Evolutionary conservation across 1,139 yeast genomes (phyloP).

Genomic region (Dujonia santamariae): DNA sequence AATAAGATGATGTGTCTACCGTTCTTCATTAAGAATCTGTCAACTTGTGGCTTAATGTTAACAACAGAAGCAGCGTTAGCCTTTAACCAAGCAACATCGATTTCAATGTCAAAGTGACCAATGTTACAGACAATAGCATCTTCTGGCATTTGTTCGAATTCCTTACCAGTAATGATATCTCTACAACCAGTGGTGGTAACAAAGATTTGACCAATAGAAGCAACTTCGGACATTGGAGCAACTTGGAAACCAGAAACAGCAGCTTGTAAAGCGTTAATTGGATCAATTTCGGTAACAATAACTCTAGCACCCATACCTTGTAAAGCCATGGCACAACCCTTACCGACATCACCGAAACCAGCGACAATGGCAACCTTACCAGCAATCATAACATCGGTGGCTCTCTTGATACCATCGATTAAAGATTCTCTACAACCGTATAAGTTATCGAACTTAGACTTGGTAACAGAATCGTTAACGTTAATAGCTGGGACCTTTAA

Average conservation of each 20-base stretch:
- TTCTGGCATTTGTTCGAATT: conserved; percentile 93
- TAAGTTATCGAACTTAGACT: conserved; percentile 98
- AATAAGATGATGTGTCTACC: conserved; percentile 96
- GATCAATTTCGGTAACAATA: conserved; percentile 95
- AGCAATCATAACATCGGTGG: conserved; percentile 99
- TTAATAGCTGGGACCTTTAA: conserved; percentile 99
- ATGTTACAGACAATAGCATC: conserved; percentile 99
- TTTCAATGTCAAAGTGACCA: conserved; percentile 99
- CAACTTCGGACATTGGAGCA: conserved; percentile 93
- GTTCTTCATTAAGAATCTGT: conserved; percentile 86
- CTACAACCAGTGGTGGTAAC: conserved; percentile 99
- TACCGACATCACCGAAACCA: conserved; percentile 99
- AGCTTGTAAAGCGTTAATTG: conserved; percentile 99
- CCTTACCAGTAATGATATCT: conserved; percentile 90
- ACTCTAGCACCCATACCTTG: conserved; percentile 99
- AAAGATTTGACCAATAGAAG: conserved; percentile 91
- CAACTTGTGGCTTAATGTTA: conserved; percentile 99
- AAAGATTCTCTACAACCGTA: conserved; percentile 99
- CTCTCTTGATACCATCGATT: conserved; percentile 99
- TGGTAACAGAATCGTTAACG: conserved; percentile 98
- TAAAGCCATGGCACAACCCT: conserved; percentile 99
- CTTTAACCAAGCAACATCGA: conserved; percentile 98
- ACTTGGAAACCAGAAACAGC: conserved; percentile 99
- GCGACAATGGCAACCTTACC: conserved; percentile 99
- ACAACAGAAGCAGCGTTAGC: conserved; percentile 85